Evolutionary conservation across 2,329 filamentous ascomycete species (phyloP).

Genomic region (Fusarium sp.): DNA sequence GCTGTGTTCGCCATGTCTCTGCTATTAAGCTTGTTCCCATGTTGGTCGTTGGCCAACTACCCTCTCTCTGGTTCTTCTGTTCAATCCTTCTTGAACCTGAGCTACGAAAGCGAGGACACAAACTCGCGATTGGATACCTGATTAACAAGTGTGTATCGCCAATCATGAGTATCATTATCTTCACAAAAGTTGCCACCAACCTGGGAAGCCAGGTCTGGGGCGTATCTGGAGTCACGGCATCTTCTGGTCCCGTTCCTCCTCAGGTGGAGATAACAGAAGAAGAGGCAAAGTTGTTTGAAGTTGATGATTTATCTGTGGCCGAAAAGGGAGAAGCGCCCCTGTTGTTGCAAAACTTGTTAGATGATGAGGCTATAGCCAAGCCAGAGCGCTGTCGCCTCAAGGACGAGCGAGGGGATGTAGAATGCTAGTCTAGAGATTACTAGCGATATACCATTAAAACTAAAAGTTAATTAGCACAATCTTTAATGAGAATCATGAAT

Average conservation of each 20-base stretch:
- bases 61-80: constrained; percentile 31
- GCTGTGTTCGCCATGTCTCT: constrained; percentile 1
- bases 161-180: constrained; percentile 35
- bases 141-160: constrained; percentile 37
- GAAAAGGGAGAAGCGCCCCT: constrained; percentile 10
- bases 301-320: constrained; percentile 13
- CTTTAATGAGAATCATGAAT: background rate
- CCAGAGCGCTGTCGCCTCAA: background rate
- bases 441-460: background rate
- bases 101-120: constrained; percentile 27
- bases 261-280: background rate
- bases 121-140: constrained; percentile 24
- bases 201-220: constrained; percentile 36
- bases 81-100: constrained; percentile 28
- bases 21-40: constrained; percentile 32
- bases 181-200: constrained; percentile 39
- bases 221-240: constrained; percentile 36
- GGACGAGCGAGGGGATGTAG: constrained; percentile 5
- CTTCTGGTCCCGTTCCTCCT: constrained; percentile 9
- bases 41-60: constrained; percentile 26
- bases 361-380: background rate
- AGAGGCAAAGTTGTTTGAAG: background rate
- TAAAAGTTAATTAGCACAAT: background rate
- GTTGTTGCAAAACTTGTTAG: background rate
- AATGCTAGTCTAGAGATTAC: background rate